phyloP scores from a whole-genome alignment of 2,329 filamentous ascomycete species.

The Paecilomyces sp. region DNA sequence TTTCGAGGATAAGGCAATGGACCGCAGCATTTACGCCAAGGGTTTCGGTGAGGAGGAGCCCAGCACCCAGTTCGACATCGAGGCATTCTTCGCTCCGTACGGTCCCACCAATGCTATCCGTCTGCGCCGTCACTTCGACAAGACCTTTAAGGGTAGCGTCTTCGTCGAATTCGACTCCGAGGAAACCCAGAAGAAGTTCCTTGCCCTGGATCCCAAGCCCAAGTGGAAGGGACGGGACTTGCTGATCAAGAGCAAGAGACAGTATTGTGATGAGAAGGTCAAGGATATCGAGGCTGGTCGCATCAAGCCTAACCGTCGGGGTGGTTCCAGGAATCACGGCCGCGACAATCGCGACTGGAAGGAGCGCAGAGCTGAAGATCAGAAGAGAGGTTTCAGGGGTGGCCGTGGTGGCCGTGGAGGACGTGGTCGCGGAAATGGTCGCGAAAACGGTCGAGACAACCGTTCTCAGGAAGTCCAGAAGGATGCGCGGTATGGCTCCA shows the following conservation, averaged over 20 bases:
- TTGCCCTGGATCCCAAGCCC: conserved; percentile 71
- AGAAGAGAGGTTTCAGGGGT: conserved; percentile 34
- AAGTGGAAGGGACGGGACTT: conserved; percentile 76
- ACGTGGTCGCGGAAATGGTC: conserved; percentile 7
- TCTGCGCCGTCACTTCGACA: conserved; percentile 67
- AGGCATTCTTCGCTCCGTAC: conserved; percentile 79
- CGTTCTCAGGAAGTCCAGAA: conserved; percentile 26
- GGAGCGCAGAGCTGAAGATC: conserved; percentile 37
- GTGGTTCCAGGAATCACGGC: conserved; percentile 38
- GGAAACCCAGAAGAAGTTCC: conserved; percentile 72
- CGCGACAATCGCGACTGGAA: conserved; percentile 34
- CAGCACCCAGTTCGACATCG: conserved; percentile 85
- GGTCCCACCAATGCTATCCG: conserved; percentile 76
- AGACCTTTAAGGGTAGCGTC: conserved; percentile 88
- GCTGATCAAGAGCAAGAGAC: conserved; percentile 78
- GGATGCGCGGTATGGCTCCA: conserved; percentile 32
- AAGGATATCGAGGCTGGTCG: conserved; percentile 65
- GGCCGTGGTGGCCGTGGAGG: conserved; percentile 22
- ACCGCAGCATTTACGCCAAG: conserved; percentile 81
- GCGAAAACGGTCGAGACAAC: conserved; percentile 14
- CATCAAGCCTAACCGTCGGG: conserved; percentile 52
- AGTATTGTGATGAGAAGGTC: conserved; percentile 74
- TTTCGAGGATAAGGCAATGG: conserved; percentile 59
- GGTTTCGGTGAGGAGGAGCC: conserved; percentile 82
- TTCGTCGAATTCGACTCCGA: conserved; percentile 87